Evolutionary conservation across 495 filamentous ascomycete species (phyloP).

Genomic region (Amniculicola lignicola): DNA sequence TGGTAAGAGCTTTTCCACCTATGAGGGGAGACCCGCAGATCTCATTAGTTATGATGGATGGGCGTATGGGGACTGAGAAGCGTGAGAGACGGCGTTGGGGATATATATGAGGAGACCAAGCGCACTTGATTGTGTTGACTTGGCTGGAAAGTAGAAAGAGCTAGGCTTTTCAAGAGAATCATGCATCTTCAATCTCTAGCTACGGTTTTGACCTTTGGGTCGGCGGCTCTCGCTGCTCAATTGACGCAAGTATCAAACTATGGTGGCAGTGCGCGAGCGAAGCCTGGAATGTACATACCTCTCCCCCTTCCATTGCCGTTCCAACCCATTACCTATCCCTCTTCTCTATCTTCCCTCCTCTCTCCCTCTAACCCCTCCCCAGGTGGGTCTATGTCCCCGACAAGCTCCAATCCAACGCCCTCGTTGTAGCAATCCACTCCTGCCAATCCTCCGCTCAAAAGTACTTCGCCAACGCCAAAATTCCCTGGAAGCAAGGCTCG

Average conservation of each 20-base stretch:
- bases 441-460: constrained; percentile 38
- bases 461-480: constrained; percentile 35
- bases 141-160: neutral
- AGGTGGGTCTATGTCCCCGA: constrained; percentile 38
- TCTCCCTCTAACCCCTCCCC: too few relatives aligned
- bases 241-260: constrained; percentile 30
- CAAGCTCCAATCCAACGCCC: constrained; percentile 29
- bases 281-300: constrained; percentile 24
- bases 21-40: constrained; percentile 7
- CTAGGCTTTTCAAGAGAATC: too few relatives aligned
- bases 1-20: constrained; percentile 5
- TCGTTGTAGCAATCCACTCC: constrained; percentile 39
- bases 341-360: too few relatives aligned
- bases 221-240: constrained; percentile 16
- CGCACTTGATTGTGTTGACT: neutral
- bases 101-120: neutral
- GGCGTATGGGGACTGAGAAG: too few relatives aligned
- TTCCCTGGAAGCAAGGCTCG: constrained; percentile 44
- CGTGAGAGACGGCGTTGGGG: too few relatives aligned
- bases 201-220: constrained; percentile 9
- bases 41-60: neutral
- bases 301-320: neutral
- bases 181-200: constrained; percentile 22
- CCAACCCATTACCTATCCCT: neutral
- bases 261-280: constrained; percentile 20